Conservation (phyloP, 1,139 yeast species). For the Yamadazyma spencermartinsiae region DNA sequence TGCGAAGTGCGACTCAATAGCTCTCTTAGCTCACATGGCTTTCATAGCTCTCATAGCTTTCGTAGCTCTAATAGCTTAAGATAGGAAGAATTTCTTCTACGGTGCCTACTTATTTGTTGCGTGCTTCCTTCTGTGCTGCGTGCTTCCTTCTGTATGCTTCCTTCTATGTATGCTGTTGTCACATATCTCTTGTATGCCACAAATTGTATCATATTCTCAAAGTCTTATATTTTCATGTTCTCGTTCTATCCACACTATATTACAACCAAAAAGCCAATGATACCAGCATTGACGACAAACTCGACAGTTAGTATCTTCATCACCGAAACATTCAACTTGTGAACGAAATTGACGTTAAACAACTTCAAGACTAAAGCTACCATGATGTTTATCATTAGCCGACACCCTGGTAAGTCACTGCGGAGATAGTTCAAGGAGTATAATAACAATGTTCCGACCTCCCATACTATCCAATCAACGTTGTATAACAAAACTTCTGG, state of each 20-base stretch:
- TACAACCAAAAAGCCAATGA: slow-evolving; percentile 14
- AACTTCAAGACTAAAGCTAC: slow-evolving; percentile 14
- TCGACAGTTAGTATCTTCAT: slow-evolving; percentile 10
- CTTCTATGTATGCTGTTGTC: too few relatives aligned
- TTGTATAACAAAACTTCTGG: slow-evolving; percentile 10
- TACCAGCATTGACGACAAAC: slow-evolving; percentile 7
- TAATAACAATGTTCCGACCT: slow-evolving; percentile 11
- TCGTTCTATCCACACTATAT: slow-evolving; percentile 5
- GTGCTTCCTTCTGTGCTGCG: too few relatives aligned
- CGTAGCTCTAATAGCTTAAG: too few relatives aligned
- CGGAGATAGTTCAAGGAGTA: slow-evolving; percentile 11
- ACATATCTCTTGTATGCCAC: too few relatives aligned
- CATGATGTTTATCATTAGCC: not conserved
- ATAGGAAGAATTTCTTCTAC: too few relatives aligned
- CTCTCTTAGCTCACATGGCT: too few relatives aligned
- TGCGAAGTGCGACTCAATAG: too few relatives aligned
- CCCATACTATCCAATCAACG: slow-evolving; percentile 12
- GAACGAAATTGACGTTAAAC: slow-evolving; percentile 17
- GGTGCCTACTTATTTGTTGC: too few relatives aligned
- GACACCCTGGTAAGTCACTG: slow-evolving; percentile 4
- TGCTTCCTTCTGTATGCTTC: too few relatives aligned
- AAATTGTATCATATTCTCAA: too few relatives aligned
- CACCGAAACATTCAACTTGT: slow-evolving; percentile 8
- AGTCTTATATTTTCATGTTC: too few relatives aligned
- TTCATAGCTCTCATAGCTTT: too few relatives aligned